phyloP scores from a whole-genome alignment of 2,329 filamentous ascomycete genomes.

The Pyricularia grisea region DNA sequence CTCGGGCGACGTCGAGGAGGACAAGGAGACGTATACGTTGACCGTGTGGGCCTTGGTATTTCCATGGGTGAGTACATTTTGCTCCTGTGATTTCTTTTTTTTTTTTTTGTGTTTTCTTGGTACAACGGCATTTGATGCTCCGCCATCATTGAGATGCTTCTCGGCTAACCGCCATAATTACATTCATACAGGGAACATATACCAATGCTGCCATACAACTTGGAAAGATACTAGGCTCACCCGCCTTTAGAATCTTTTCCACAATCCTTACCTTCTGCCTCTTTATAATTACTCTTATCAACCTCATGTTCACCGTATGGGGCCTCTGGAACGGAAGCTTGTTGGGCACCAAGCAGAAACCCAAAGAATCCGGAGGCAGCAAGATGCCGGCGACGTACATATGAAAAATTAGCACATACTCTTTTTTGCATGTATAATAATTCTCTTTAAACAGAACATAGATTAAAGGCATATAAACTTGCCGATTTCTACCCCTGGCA shows the following conservation, averaged over 20 bases:
- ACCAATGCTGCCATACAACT: constrained; percentile 26
- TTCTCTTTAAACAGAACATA: background rate
- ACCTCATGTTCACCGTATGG: background rate
- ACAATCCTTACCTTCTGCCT: constrained; percentile 24
- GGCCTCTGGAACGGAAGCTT: constrained; percentile 3
- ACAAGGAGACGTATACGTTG: constrained; percentile 18
- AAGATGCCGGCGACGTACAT: background rate
- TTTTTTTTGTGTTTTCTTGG: background rate
- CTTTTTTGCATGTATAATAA: background rate
- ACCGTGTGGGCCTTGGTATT: constrained; percentile 26
- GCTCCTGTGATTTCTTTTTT: background rate
- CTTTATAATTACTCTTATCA: constrained; percentile 15
- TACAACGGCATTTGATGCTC: background rate
- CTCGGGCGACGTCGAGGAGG: constrained; percentile 1
- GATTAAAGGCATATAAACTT: background rate
- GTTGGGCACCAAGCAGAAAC: background rate
- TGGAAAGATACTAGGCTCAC: constrained; percentile 25
- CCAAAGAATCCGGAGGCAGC: background rate
- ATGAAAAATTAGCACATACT: background rate
- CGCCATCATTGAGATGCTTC: background rate
- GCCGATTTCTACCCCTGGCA: background rate
- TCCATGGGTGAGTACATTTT: constrained; percentile 22
- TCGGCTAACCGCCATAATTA: background rate
- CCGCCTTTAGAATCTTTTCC: constrained; percentile 26
- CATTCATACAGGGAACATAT: constrained; percentile 23